Evolutionary conservation across 352 stramenopile species (phyloP), one percentile per base, ranked within the genome.

Genomic region (Labyrinthula sp.): DNA sequence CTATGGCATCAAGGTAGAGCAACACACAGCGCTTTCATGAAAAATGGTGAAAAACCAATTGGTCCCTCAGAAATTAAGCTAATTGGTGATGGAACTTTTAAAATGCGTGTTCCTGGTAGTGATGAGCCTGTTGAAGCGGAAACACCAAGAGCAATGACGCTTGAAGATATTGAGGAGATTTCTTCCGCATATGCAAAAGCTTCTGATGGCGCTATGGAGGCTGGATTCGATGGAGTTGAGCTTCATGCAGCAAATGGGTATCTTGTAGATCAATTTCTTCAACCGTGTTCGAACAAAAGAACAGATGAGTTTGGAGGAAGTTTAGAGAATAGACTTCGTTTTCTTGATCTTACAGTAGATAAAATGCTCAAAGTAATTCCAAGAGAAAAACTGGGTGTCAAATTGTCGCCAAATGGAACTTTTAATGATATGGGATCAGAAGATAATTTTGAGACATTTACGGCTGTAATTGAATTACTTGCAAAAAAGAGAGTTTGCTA

Each of bases 231-330:
- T 38, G 77, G 75, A 14, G 60, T 91, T 15, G 72, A 89, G 47
- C 50, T 90, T 23, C 79, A 90, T 58, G 54, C 20, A 6, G 79
- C 72, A 2, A 84, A 90, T 45, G 79, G 78, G 0, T 92, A 92
- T 38, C 54, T 93, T 28, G 58, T 91, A 29, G 76, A 92, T 56
- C 66, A 87, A 55, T 88, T 89, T 55, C 54, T 91, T 7, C 66
- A 80, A 45, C 63, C 56, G 9, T 45, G 23, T 15, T 65, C 68
- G 40, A 92, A 92, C 64, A 59, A 70, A 20, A 71, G 74, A 36
- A 77, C 66, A 2, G 62, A 83, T 62, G 56, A 67, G 33, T 90
- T 85, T 48, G 77, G 73, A 21, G 77, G 75, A 30, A 75, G 59
- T 28, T 54, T 76, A 22, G 72, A 87, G 52, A 87, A 87, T 52